These are phyloP conservation scores for Nakazawaea peltata DNA, from an alignment of 805 yeast genomes.

Conservation along the genomic window DNA sequence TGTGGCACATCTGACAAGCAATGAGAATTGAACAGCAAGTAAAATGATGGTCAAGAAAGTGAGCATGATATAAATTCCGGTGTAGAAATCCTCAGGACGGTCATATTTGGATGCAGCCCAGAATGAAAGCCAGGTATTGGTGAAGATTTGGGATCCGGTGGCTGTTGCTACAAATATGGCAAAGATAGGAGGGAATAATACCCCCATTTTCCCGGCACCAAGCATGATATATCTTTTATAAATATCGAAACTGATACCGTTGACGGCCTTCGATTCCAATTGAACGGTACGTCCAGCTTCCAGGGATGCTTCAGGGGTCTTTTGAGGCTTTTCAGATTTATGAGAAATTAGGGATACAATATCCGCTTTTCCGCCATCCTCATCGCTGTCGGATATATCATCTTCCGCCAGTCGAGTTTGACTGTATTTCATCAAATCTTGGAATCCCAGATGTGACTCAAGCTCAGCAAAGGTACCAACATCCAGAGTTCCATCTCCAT, in stretches of 20 bases:
- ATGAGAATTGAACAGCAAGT: conserved; percentile 15
- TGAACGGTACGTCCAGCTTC: conserved; percentile 28
- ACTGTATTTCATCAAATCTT: conserved; percentile 36
- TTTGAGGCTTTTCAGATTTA: no score
- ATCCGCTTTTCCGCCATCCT: conserved; percentile 12
- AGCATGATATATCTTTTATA: conserved; percentile 41
- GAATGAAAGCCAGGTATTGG: conserved; percentile 16
- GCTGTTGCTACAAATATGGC: conserved; percentile 20
- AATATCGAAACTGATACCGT: conserved; percentile 39
- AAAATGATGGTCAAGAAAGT: conserved; percentile 36
- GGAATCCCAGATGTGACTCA: conserved; percentile 31
- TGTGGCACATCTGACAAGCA: conserved; percentile 31
- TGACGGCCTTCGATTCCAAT: conserved; percentile 52
- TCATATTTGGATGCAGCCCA: conserved; percentile 13
- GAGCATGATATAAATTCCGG: conserved; percentile 47
- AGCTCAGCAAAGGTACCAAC: conserved; percentile 5
- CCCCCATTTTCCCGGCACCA: conserved; percentile 44
- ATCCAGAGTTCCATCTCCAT: conserved; percentile 11
- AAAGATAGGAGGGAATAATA: conserved; percentile 20
- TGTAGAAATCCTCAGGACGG: conserved; percentile 10
- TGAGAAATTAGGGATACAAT: no score
- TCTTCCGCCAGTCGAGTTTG: conserved; percentile 20
- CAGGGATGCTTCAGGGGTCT: background rate
- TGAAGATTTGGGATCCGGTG: conserved; percentile 33
- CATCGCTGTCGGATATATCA: conserved; percentile 12